Evolutionary conservation across 2,329 filamentous ascomycete genomes (phyloP).

Genomic region (Chrysoporthe austroafricana): DNA sequence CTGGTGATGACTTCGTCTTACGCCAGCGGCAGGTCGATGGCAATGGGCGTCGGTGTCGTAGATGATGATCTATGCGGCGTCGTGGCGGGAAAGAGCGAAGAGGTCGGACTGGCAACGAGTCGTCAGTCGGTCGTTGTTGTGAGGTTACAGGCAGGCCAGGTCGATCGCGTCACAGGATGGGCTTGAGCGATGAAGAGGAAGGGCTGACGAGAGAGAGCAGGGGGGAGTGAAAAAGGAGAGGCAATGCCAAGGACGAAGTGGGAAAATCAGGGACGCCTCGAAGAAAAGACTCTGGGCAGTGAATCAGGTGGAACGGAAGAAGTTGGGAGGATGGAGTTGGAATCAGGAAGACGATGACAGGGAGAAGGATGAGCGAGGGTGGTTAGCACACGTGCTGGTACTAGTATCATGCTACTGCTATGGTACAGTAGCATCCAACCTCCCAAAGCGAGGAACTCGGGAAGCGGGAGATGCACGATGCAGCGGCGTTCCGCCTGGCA

Average conservation of each 20-base stretch:
- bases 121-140: neutral
- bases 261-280: neutral
- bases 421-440: neutral
- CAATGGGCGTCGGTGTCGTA: neutral
- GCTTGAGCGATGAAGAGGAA: neutral
- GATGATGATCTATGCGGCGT: neutral
- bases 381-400: neutral
- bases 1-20: neutral
- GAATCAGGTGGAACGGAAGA: too few relatives aligned
- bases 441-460: neutral
- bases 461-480: neutral
- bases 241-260: neutral
- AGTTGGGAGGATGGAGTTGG: neutral
- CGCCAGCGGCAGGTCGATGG: neutral
- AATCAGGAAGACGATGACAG: neutral
- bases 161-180: neutral
- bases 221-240: neutral
- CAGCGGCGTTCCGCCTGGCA: neutral
- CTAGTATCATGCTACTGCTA: neutral
- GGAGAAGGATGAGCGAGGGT: constrained; percentile 1
- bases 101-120: neutral
- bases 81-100: neutral
- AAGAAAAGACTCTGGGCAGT: neutral
- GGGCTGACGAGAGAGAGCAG: neutral
- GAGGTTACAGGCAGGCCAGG: neutral